These are phyloP conservation scores for Pinus taeda DNA, from an alignment of 75 land plant genomes.

Conservation along the genomic window DNA sequence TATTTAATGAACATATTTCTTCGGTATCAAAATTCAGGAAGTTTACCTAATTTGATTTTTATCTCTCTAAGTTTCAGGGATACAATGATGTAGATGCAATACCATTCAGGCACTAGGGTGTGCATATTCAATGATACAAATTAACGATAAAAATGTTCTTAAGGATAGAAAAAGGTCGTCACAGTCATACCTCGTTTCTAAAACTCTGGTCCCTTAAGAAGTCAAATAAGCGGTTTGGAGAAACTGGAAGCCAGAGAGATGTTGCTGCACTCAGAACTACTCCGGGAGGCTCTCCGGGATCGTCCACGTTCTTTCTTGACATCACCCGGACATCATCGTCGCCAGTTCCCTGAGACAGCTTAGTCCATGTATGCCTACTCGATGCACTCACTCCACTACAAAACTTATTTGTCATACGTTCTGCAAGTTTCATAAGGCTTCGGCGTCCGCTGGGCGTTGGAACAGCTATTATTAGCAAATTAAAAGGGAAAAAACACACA, in stretches of 20 bases:
- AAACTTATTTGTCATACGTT: conserved; percentile 71
- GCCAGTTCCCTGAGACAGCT: conserved; percentile 42
- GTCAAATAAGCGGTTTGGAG: conserved; percentile 64
- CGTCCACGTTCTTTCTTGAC: conserved; percentile 73
- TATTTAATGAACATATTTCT: too few species aligned
- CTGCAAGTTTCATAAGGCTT: conserved; percentile 72
- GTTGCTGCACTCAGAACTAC: conserved; percentile 77
- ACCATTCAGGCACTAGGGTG: conserved; percentile 3
- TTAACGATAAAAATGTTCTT: neutral
- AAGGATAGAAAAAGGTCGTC: neutral
- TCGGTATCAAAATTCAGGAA: too few species aligned
- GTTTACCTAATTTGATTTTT: too few species aligned
- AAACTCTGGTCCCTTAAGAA: conserved; percentile 69
- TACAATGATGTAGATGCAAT: too few species aligned
- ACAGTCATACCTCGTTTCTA: conserved; percentile 50
- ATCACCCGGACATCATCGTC: conserved; percentile 70
- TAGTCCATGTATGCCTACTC: conserved; percentile 64
- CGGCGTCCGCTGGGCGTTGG: conserved; percentile 70
- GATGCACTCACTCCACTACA: conserved; percentile 67
- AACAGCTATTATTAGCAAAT: conserved; percentile 38
- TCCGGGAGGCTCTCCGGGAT: conserved; percentile 83
- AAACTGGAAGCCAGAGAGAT: conserved; percentile 72
- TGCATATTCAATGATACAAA: neutral
- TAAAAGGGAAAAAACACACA: conserved; percentile 5
- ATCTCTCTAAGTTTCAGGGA: too few species aligned